phyloP scores from a whole-genome alignment of 805 yeast species.

The Lachancea mirantina region DNA sequence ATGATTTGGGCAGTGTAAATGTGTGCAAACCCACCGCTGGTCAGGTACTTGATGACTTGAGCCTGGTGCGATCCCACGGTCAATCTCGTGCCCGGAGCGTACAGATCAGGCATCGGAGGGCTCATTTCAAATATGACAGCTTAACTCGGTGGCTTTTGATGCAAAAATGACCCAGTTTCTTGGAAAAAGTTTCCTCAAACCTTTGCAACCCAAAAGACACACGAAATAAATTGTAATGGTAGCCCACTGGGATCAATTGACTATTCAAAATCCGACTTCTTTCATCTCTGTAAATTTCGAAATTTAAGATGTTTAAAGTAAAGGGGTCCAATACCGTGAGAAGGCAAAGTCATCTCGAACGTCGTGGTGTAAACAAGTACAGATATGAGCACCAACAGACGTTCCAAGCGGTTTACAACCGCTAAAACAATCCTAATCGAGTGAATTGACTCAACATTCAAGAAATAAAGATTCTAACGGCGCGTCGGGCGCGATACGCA shows the following conservation, averaged over 20 bases:
- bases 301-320: too few relatives aligned
- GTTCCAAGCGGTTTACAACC: too few relatives aligned
- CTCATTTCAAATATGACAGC: slow-evolving; percentile 21
- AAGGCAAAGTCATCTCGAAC: too few relatives aligned
- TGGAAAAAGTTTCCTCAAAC: neutral
- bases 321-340: too few relatives aligned
- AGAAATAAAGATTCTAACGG: too few relatives aligned
- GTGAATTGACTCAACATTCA: too few relatives aligned
- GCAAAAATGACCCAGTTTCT: neutral
- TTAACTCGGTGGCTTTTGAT: neutral
- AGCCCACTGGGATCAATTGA: neutral
- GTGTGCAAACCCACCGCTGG: slow-evolving; percentile 94
- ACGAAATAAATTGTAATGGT: slow-evolving; percentile 1
- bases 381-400: too few relatives aligned
- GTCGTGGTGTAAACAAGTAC: too few relatives aligned
- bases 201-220: too few relatives aligned
- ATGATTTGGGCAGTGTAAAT: slow-evolving; percentile 73
- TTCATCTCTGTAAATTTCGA: too few relatives aligned
- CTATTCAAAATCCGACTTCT: slow-evolving; percentile 2
- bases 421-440: too few relatives aligned
- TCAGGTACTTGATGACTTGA: slow-evolving; percentile 60
- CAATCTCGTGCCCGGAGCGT: slow-evolving; percentile 66
- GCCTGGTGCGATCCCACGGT: slow-evolving; percentile 80
- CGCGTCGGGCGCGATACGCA: too few relatives aligned
- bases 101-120: slow-evolving; percentile 55